These are phyloP conservation scores for Nymphaea colorata DNA, from an alignment of 164 flowering plant species.

Conservation along the genomic window DNA sequence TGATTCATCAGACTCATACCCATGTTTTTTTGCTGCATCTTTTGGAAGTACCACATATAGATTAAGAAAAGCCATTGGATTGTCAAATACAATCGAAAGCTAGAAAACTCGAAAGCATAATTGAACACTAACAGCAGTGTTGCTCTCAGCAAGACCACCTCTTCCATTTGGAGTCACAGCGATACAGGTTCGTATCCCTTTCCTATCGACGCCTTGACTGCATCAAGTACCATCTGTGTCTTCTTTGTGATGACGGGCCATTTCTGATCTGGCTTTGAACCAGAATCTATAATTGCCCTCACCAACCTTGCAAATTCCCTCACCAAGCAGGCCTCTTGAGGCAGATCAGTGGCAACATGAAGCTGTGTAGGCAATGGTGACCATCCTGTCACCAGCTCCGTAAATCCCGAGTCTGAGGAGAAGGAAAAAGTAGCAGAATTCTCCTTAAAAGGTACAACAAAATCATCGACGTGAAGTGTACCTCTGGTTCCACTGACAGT, in stretches of 20 bases:
- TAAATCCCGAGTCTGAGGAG: conserved; percentile 9
- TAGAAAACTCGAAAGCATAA: too few species aligned
- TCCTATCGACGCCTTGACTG: conserved; percentile 24
- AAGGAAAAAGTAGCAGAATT: conserved; percentile 10
- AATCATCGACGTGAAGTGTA: conserved; percentile 19
- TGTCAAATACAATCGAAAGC: neutral
- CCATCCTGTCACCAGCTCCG: conserved; percentile 20
- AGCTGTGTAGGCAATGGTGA: conserved; percentile 11
- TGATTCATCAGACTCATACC: neutral
- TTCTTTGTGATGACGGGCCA: conserved; percentile 23
- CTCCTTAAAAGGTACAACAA: conserved; percentile 19
- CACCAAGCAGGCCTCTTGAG: conserved; percentile 32
- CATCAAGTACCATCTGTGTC: conserved; percentile 28
- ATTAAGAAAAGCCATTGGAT: neutral
- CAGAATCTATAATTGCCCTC: conserved; percentile 7
- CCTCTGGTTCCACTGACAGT: conserved; percentile 21
- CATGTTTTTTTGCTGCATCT: neutral
- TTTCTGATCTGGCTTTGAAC: conserved; percentile 14
- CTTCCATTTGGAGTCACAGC: neutral
- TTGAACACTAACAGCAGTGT: neutral
- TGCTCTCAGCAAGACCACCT: neutral
- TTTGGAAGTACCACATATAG: neutral
- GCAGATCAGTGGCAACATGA: conserved; percentile 15
- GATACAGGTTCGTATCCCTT: conserved; percentile 15
- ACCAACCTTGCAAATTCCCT: conserved; percentile 25